Evolutionary conservation across 176 grass and related monocot genomes (phyloP).

Genomic region (Alloteropsis semialata): DNA sequence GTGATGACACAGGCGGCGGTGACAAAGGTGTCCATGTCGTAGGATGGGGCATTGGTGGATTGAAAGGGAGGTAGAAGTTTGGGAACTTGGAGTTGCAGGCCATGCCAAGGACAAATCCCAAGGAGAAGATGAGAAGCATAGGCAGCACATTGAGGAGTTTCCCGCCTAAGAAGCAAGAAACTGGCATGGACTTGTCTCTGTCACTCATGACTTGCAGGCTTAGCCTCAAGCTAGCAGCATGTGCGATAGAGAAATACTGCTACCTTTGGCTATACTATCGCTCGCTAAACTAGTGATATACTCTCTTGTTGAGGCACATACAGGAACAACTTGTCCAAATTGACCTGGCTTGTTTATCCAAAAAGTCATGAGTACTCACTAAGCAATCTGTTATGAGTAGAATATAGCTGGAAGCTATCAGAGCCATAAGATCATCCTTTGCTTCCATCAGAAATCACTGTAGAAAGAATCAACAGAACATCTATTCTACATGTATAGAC

Average conservation of each 20-base stretch:
- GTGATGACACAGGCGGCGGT: not conserved
- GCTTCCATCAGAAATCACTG: not conserved
- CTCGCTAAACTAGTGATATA: not conserved
- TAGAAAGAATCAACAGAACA: not conserved
- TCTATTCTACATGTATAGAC: not conserved
- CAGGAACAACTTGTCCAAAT: not conserved
- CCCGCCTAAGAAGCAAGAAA: not conserved
- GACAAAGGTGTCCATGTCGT: not conserved
- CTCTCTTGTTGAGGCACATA: not conserved
- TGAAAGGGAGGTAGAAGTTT: not conserved
- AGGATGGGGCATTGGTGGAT: not conserved
- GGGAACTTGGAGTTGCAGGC: constrained; percentile 7
- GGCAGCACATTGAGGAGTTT: not conserved
- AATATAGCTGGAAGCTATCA: not conserved
- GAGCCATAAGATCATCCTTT: not conserved
- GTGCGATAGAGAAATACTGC: not conserved
- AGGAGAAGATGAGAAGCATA: constrained; percentile 23
- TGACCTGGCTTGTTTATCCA: not conserved
- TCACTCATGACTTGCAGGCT: not conserved
- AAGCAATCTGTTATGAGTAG: not conserved
- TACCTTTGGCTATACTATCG: not conserved
- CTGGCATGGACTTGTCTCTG: not conserved
- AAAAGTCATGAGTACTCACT: not conserved
- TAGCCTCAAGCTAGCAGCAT: not conserved
- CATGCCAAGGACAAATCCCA: constrained; percentile 43